Conservation (phyloP, 495 filamentous ascomycete genomes). For the Pyrenula aspistea region DNA sequence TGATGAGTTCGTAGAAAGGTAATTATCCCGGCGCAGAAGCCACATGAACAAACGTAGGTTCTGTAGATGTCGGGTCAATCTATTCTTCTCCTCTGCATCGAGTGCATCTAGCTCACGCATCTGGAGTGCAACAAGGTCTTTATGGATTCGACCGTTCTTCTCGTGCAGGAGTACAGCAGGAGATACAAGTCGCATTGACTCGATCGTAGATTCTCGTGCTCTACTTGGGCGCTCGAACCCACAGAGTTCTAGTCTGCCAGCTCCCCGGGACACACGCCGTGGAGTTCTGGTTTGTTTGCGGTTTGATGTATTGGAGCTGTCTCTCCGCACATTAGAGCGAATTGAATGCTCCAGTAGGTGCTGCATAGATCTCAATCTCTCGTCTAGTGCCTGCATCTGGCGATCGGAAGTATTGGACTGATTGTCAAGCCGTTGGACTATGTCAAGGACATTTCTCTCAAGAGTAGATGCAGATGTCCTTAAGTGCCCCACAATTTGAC, state of each 20-base stretch:
- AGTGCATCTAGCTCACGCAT: neutral
- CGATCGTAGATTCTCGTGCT: neutral
- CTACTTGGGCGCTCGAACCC: neutral
- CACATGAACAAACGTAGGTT: neutral
- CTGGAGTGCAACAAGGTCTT: neutral
- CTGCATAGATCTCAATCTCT: neutral
- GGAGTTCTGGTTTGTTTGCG: neutral
- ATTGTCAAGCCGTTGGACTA: neutral
- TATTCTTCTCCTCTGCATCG: neutral
- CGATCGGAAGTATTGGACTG: neutral
- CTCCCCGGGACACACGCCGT: neutral
- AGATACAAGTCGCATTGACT: neutral
- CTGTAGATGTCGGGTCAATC: neutral
- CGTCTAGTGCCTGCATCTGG: neutral
- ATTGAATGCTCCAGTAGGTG: neutral
- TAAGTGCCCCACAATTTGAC: neutral
- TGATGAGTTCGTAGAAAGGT: neutral
- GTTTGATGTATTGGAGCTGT: neutral
- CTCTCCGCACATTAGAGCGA: neutral
- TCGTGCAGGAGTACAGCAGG: neutral
- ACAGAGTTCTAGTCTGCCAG: neutral
- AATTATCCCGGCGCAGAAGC: neutral
- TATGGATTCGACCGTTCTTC: neutral
- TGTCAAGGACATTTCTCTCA: neutral
- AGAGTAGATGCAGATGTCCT: neutral